Conservation (phyloP, 495 filamentous ascomycete genomes). For the Penicillium longicatenatum region DNA sequence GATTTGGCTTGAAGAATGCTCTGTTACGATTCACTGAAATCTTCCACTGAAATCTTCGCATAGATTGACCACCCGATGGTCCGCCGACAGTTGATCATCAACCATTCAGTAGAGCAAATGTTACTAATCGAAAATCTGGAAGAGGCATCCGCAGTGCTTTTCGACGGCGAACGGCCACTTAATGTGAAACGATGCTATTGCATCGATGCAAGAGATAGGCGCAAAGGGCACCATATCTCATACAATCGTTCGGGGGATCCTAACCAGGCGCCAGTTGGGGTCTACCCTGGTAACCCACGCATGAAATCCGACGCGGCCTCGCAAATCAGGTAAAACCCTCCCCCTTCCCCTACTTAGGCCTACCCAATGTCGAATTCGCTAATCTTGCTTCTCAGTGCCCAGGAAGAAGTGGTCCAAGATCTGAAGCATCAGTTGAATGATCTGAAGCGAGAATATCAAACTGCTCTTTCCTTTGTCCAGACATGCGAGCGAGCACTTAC, state of each 20-base stretch:
- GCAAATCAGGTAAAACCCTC: conserved; percentile 64
- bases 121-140: conserved; percentile 69
- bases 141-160: conserved; percentile 71
- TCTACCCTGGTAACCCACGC: conserved; percentile 54
- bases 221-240: conserved; percentile 64
- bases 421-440: conserved; percentile 41
- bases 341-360: conserved; percentile 6
- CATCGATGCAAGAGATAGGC: conserved; percentile 57
- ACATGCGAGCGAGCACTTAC: conserved; percentile 45
- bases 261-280: conserved; percentile 55
- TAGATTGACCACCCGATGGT: conserved; percentile 79
- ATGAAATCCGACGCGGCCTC: conserved; percentile 80
- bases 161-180: conserved; percentile 56
- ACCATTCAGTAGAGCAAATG: conserved; percentile 78
- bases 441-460: conserved; percentile 35
- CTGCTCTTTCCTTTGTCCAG: conserved; percentile 32
- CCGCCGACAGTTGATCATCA: conserved; percentile 80
- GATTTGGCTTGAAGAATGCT: neutral
- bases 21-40: conserved; percentile 15
- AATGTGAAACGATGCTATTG: conserved; percentile 75
- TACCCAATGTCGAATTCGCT: neutral
- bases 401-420: conserved; percentile 45
- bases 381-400: conserved; percentile 31
- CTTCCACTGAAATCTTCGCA: conserved; percentile 9
- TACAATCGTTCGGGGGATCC: conserved; percentile 56